phyloP scores from a whole-genome alignment of 148 eudicot genomes.

The Rhododendron simsii region DNA sequence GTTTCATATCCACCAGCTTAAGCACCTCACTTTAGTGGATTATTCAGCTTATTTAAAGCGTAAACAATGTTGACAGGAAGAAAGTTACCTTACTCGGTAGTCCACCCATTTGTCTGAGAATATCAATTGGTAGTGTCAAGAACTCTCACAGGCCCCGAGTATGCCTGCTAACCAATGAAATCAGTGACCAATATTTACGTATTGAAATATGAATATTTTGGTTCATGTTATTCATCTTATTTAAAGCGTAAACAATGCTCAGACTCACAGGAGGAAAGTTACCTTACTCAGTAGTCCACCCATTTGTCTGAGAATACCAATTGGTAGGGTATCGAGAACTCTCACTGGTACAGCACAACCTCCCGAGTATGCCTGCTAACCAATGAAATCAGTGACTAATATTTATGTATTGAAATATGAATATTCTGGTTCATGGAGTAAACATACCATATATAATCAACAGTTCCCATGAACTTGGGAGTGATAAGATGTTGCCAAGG shows the following conservation, averaged over 20 bases:
- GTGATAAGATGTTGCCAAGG: conserved; percentile 1
- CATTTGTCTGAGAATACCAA: neutral
- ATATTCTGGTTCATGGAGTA: neutral
- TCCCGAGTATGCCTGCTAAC: conserved; percentile 52
- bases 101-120: conserved; percentile 45
- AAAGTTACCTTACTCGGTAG: conserved; percentile 59
- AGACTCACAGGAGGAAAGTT: too few relatives aligned
- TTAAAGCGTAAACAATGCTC: too few relatives aligned
- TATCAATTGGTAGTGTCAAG: conserved; percentile 56
- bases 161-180: conserved; percentile 41
- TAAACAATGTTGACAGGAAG: neutral
- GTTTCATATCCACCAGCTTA: neutral
- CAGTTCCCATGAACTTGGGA: conserved; percentile 50
- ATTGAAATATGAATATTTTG: neutral
- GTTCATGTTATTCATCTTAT: too few relatives aligned
- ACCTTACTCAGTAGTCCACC: too few relatives aligned
- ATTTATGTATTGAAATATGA: neutral
- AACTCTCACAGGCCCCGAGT: conserved; percentile 60
- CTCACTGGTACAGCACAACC: conserved; percentile 47
- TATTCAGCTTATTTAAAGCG: neutral
- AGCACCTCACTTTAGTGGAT: neutral
- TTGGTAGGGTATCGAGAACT: conserved; percentile 66
- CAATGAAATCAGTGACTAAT: neutral
- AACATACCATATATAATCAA: conserved; percentile 69
- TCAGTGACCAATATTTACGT: neutral